A percentile compares a stretch with the other conserved stretches of the same genome.
These are phyloP conservation scores for Albifimbria verrucaria DNA, from an alignment of 2,329 filamentous ascomycete species.

Conservation along the genomic window DNA sequence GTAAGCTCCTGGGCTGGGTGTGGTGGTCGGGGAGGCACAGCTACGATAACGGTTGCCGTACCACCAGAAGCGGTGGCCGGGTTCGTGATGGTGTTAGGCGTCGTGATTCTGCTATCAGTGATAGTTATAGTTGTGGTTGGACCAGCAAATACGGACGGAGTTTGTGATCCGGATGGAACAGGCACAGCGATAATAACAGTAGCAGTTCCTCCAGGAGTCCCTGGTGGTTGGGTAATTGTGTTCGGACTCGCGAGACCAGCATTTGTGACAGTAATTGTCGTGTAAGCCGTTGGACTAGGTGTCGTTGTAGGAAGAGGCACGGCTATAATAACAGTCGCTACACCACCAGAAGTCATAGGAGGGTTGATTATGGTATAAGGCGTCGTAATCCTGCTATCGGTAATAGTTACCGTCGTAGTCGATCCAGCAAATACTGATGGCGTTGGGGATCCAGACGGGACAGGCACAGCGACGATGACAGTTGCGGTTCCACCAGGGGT, in stretches of 20 bases:
- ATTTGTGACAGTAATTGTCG: background rate
- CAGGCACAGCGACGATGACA: background rate
- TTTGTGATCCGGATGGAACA: background rate
- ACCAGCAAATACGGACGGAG: background rate
- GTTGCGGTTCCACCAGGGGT: background rate
- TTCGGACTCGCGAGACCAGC: background rate
- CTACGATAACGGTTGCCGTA: background rate
- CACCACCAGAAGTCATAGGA: background rate
- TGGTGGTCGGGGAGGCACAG: background rate
- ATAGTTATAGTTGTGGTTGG: background rate
- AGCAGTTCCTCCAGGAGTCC: background rate
- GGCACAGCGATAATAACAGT: background rate
- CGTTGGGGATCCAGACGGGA: background rate
- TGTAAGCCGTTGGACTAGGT: background rate
- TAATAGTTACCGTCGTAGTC: background rate
- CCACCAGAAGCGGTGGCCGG: background rate
- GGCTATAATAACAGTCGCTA: background rate
- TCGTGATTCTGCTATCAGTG: background rate
- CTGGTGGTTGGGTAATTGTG: background rate
- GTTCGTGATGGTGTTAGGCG: background rate
- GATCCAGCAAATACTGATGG: background rate
- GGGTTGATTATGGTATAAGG: background rate
- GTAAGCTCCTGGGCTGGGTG: background rate
- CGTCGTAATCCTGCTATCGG: background rate
- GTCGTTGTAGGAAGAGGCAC: background rate